Evolutionary conservation across 306 rosid genomes (phyloP), one percentile per base, ranked within the genome.

Genomic region (Pterocarpus macrocarpus): DNA sequence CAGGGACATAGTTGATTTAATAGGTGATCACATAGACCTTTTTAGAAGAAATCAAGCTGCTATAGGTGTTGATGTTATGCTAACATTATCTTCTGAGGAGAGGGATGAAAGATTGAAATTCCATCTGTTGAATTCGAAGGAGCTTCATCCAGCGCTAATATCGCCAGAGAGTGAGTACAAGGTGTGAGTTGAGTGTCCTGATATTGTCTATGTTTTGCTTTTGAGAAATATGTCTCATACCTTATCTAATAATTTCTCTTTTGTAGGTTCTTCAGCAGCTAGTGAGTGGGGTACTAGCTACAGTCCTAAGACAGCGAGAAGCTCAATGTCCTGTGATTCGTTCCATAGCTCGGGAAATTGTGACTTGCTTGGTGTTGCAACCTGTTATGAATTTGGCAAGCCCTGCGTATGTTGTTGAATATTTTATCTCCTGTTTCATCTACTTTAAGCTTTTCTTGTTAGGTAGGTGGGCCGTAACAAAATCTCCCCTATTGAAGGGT

Each of bases 151-250:
- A 44, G 97, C 99, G 10, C 65, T 96, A 79, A 75, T 92, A 83
- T 96, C 99, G 86, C 95, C 97, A 35, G 99, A 93, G 94, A 96
- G 97, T 90, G 99, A 96, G 98, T 92, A 96, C 97, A 96, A 96
- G 99, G 99, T 96, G 98, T 92, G 99, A 88, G 94, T 95, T 93
- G 90, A 83, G 92, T 84, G 90, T 92, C 88, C 74, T 59, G 68
- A 83, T 75, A 77, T 74, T 53, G 75, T 77, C 70, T 57, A 39
- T 38, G 59, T 72, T 85, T 81, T 76, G 4, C 49, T 67, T 75
- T 82, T 70, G 6, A 44, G 39, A 80, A 80, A 52, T 77, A 5
- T 39, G 49, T 84, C 53, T 85, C 84, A 83, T 65, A 76, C 83
- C 75, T 68, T 75, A 49, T 64, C 84, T 83, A 77, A 87, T 73